phyloP scores from a whole-genome alignment of 139 green algal genomes.

The Pseudopediastrum boryanum region DNA sequence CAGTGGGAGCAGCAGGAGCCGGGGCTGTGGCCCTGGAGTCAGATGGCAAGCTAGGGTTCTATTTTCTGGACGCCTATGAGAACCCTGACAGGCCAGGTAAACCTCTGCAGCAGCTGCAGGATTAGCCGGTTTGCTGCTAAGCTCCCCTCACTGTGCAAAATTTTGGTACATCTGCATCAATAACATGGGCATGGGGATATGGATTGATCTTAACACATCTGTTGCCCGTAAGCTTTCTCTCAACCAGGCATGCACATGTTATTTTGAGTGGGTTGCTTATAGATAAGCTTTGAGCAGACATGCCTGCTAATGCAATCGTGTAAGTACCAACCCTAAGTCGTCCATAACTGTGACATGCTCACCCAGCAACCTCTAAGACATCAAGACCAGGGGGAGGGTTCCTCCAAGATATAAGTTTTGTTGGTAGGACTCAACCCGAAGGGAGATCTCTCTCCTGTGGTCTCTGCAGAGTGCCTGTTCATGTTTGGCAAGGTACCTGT shows the following conservation, averaged over 20 bases:
- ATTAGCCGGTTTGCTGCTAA: neutral
- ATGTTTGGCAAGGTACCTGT: conserved; percentile 93
- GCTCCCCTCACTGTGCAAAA: neutral
- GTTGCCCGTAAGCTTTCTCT: neutral
- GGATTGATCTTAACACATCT: neutral
- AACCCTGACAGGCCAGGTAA: conserved; percentile 68
- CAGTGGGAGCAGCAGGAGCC: too few relatives aligned
- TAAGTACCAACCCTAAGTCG: too few relatives aligned
- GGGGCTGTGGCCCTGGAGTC: conserved; percentile 74
- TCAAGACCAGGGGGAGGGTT: too few relatives aligned
- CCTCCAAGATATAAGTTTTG: too few relatives aligned
- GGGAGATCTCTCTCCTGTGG: neutral
- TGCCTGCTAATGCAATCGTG: too few relatives aligned
- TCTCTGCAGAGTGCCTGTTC: conserved; percentile 68
- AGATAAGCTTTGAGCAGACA: too few relatives aligned
- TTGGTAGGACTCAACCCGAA: too few relatives aligned
- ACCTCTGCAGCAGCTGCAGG: neutral
- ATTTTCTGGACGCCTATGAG: conserved; percentile 90
- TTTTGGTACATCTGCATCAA: neutral
- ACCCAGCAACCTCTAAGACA: too few relatives aligned
- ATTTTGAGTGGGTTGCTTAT: too few relatives aligned
- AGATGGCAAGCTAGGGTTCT: conserved; percentile 83
- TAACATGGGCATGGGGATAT: neutral
- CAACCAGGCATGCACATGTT: neutral
- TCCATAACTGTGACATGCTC: too few relatives aligned